A percentile compares a stretch with the other conserved stretches of the same genome.
phyloP scores from a whole-genome alignment of 192 early-diverging fungal genomes.

The Chytriomyces confervae region DNA sequence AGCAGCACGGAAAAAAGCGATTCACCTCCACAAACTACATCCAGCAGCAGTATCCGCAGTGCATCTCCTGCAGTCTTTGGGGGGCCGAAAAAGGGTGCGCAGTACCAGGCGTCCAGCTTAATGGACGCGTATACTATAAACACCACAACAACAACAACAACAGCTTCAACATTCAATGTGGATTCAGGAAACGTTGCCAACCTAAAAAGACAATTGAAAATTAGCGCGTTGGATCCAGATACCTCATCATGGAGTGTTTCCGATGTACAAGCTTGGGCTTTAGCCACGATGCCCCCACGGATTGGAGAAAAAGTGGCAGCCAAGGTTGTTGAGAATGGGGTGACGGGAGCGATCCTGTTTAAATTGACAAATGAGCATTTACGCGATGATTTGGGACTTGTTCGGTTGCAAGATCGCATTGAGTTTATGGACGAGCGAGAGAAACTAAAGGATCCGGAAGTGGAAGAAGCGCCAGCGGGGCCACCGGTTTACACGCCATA shows the following conservation, averaged over 20 bases:
- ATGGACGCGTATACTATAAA: background rate
- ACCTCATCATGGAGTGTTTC: too few relatives aligned
- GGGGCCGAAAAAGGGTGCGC: too few relatives aligned
- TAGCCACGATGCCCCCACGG: too few relatives aligned
- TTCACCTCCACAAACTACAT: background rate
- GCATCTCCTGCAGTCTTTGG: background rate
- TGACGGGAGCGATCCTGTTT: background rate
- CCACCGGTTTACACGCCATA: background rate
- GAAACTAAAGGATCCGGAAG: background rate
- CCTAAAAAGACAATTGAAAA: background rate
- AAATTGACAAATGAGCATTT: background rate
- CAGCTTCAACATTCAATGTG: background rate
- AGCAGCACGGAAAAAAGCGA: too few relatives aligned
- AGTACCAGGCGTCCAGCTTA: background rate
- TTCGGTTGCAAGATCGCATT: background rate
- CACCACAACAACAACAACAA: background rate
- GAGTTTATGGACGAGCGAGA: background rate
- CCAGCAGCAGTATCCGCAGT: background rate
- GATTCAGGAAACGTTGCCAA: background rate
- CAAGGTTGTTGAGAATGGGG: too few relatives aligned
- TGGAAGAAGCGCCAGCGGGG: background rate
- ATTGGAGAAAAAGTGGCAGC: too few relatives aligned
- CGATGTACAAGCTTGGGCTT: too few relatives aligned
- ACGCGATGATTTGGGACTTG: slow-evolving; percentile 2
- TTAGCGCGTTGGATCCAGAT: background rate